phyloP scores from a whole-genome alignment of 2,329 filamentous ascomycete genomes.

The Colletotrichum horii region DNA sequence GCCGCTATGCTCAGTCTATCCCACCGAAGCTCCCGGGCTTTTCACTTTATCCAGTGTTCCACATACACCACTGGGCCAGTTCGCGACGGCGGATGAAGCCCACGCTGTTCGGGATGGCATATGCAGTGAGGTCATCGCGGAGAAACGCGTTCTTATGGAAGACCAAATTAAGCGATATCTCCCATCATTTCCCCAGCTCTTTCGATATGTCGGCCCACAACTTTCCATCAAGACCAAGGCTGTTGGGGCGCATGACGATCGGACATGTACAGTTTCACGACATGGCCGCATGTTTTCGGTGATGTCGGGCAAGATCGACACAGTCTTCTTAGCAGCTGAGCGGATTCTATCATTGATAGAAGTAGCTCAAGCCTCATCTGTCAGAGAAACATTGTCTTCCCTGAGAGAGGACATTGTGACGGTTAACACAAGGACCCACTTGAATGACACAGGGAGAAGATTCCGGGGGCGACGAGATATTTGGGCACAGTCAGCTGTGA shows the following conservation, averaged over 20 bases:
- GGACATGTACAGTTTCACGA: background rate
- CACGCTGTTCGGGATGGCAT: background rate
- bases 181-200: background rate
- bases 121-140: background rate
- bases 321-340: background rate
- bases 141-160: background rate
- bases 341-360: background rate
- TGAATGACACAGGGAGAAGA: background rate
- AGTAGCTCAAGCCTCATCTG: background rate
- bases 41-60: background rate
- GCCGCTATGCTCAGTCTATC: background rate
- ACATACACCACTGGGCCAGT: background rate
- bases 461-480: background rate
- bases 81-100: background rate
- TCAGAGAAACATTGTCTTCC: constrained; percentile 9
- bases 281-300: background rate
- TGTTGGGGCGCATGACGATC: background rate
- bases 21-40: background rate
- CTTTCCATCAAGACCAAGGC: background rate
- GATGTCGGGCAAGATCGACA: background rate
- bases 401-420: background rate
- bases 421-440: background rate
- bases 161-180: background rate
- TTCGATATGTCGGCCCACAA: background rate
- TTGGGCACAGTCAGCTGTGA: background rate